phyloP scores from a whole-genome alignment of 495 filamentous ascomycete species.

The Parathielavia appendiculata region DNA sequence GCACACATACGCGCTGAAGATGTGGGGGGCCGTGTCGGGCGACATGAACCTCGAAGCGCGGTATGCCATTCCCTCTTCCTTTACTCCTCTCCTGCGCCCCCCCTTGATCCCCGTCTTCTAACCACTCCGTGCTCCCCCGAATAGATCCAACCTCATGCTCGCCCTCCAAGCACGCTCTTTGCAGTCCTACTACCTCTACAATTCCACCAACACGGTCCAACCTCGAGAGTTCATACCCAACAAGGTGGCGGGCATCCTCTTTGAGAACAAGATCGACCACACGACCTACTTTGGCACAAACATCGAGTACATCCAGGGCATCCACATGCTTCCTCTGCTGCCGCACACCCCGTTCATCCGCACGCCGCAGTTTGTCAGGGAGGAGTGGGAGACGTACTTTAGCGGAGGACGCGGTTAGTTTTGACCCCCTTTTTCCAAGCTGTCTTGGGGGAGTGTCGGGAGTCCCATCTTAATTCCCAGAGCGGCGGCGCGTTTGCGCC shows the following conservation, averaged over 20 bases:
- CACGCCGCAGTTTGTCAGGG: constrained; percentile 59
- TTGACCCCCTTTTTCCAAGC: too few relatives aligned
- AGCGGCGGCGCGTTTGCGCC: too few relatives aligned
- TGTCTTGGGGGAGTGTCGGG: too few relatives aligned
- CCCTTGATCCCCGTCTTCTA: background rate
- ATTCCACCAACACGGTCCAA: constrained; percentile 64
- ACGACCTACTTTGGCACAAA: constrained; percentile 86
- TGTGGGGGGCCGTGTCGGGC: constrained; percentile 78
- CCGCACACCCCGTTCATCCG: constrained; percentile 67
- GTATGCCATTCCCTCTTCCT: constrained; percentile 19
- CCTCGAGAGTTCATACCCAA: constrained; percentile 74
- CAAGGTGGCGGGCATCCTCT: constrained; percentile 86
- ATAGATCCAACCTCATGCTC: constrained; percentile 73
- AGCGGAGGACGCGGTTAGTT: constrained; percentile 46
- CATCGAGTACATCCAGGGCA: constrained; percentile 82
- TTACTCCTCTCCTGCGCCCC: background rate
- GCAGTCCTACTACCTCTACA: constrained; percentile 76
- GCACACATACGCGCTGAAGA: constrained; percentile 84
- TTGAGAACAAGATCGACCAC: constrained; percentile 96
- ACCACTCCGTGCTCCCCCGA: background rate
- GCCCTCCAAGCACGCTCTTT: constrained; percentile 65
- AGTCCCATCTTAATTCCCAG: too few relatives aligned
- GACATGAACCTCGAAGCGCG: constrained; percentile 80
- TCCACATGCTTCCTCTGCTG: constrained; percentile 91
- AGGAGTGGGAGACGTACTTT: constrained; percentile 87